phyloP scores from a whole-genome alignment of 192 early-diverging fungal genomes.

The Geosiphon pyriformis region DNA sequence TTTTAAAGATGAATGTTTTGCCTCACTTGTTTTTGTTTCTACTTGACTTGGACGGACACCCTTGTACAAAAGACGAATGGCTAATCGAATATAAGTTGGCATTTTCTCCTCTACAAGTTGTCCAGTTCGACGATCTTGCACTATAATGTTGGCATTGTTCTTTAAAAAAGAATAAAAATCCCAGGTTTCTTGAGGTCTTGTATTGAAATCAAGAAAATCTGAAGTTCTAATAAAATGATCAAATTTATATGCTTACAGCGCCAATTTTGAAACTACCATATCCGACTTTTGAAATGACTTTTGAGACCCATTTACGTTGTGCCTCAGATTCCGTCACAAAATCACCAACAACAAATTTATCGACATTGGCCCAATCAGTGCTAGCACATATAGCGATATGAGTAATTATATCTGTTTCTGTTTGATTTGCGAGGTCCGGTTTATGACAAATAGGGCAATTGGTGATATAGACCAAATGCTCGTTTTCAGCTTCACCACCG shows the following conservation, averaged over 20 bases:
- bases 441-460: constrained; percentile 69
- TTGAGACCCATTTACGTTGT: constrained; percentile 62
- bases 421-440: constrained; percentile 41
- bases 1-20: neutral
- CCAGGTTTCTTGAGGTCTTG: neutral
- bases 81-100: constrained; percentile 68
- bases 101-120: constrained; percentile 73
- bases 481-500: constrained; percentile 34
- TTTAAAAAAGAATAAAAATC: constrained; percentile 7
- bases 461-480: constrained; percentile 58
- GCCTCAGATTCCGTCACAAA: constrained; percentile 74
- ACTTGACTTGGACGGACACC: constrained; percentile 42
- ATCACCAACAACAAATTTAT: constrained; percentile 67
- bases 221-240: neutral
- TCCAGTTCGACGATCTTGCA: constrained; percentile 64
- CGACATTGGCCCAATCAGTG: constrained; percentile 59
- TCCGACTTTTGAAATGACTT: constrained; percentile 58
- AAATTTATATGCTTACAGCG: constrained; percentile 24
- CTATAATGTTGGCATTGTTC: constrained; percentile 72
- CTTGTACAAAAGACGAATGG: constrained; percentile 75
- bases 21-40: constrained; percentile 36
- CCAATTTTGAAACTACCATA: constrained; percentile 57
- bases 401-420: constrained; percentile 67
- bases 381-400: constrained; percentile 72
- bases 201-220: constrained; percentile 23